phyloP scores from a whole-genome alignment of 768 basidiomycete species.

The Melanogaster broomeanus region DNA sequence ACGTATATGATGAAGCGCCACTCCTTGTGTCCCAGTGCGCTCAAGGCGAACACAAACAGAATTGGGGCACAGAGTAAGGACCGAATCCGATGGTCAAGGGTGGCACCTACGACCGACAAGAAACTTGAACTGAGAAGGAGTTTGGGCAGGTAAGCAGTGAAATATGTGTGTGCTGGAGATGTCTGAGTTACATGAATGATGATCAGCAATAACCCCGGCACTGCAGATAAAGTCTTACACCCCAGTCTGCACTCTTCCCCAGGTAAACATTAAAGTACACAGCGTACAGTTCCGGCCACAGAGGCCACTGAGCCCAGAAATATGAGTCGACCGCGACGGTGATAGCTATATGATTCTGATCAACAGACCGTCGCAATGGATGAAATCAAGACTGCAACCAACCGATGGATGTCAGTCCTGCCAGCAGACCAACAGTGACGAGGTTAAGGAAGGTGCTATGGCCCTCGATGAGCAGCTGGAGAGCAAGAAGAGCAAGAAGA shows the following conservation, averaged over 20 bases:
- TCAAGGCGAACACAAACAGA: conserved; percentile 62
- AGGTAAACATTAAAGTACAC: conserved; percentile 85
- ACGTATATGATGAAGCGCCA: conserved; percentile 95
- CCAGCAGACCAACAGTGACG: conserved; percentile 49
- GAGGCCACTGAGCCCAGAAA: conserved; percentile 70
- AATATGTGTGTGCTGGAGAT: conserved; percentile 70
- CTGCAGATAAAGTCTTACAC: conserved; percentile 52
- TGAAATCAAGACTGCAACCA: conserved; percentile 10
- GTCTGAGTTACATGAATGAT: conserved; percentile 41
- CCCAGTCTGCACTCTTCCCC: conserved; percentile 91
- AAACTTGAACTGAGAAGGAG: conserved; percentile 68
- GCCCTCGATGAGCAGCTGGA: conserved; percentile 51
- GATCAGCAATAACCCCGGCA: conserved; percentile 3
- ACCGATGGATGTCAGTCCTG: conserved; percentile 57
- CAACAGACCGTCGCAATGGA: neutral
- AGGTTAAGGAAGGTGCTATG: conserved; percentile 46
- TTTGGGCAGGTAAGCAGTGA: conserved; percentile 71
- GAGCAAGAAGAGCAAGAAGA: conserved; percentile 59
- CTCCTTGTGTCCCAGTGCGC: conserved; percentile 88
- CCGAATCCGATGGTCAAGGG: conserved; percentile 50
- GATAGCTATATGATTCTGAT: conserved; percentile 40
- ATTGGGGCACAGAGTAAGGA: conserved; percentile 53
- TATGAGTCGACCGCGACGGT: conserved; percentile 78
- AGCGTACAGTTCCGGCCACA: conserved; percentile 87
- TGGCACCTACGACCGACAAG: conserved; percentile 55